These are phyloP conservation scores for Aspergillus ellipticus DNA, from an alignment of 495 filamentous ascomycete species.

Conservation along the genomic window DNA sequence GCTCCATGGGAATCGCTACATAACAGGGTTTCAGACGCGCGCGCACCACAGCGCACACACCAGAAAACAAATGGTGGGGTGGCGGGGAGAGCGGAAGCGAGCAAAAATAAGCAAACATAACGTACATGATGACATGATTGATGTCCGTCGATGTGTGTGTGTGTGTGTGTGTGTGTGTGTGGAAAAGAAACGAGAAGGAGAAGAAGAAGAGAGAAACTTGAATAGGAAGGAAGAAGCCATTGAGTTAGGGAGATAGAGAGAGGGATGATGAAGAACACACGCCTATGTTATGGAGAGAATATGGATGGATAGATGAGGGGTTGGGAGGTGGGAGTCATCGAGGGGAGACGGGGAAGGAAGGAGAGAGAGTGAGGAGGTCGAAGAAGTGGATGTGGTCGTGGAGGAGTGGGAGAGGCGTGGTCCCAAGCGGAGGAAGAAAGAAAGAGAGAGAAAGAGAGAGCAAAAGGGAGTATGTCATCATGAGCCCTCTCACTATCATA, in stretches of 20 bases:
- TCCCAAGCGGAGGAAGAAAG: constrained; percentile 9
- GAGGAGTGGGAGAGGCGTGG: constrained; percentile 2
- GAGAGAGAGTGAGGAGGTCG: constrained; percentile 11
- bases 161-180: too few species aligned
- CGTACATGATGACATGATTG: constrained; percentile 5
- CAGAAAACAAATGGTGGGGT: neutral
- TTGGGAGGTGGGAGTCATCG: neutral
- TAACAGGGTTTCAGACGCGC: constrained; percentile 18
- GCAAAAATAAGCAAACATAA: constrained; percentile 18
- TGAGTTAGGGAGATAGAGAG: neutral
- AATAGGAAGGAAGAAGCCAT: neutral
- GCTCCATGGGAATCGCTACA: constrained; percentile 38
- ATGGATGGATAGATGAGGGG: neutral
- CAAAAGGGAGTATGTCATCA: neutral
- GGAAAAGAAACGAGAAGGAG: constrained; percentile 1
- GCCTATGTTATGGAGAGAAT: neutral
- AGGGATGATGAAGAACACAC: neutral
- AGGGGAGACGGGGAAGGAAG: neutral
- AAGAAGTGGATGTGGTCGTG: too few species aligned
- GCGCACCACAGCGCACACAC: too few species aligned
- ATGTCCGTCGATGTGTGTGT: constrained; percentile 2
- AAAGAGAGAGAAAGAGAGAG: constrained; percentile 1
- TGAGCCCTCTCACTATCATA: too few species aligned
- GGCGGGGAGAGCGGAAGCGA: constrained; percentile 11
- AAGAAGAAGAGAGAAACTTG: constrained; percentile 2